Conservation (phyloP, 1,284 basidiomycete genomes). For the Apiotrichum gracile region DNA sequence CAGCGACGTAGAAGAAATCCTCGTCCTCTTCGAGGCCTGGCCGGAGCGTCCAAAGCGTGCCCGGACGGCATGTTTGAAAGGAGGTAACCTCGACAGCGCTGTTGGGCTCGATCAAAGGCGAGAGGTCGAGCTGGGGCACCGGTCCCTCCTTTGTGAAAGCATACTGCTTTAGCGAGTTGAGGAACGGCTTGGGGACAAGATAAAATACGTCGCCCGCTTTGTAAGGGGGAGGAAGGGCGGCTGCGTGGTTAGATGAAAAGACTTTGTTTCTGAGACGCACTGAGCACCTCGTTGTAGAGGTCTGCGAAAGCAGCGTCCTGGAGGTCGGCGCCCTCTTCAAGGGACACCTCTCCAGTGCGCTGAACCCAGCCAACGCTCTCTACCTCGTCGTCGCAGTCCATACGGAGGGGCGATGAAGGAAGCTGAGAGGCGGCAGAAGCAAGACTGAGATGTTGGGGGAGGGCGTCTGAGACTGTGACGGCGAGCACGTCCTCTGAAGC, state of each 20-base stretch:
- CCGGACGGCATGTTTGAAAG: neutral
- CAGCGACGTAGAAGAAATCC: constrained; percentile 72
- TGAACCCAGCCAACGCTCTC: constrained; percentile 28
- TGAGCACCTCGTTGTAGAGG: constrained; percentile 9
- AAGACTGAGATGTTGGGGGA: neutral
- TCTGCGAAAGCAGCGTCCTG: neutral
- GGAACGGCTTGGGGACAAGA: constrained; percentile 32
- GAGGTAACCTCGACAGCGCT: constrained; percentile 23
- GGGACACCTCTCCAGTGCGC: constrained; percentile 33
- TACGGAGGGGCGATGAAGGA: constrained; percentile 21
- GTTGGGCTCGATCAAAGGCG: constrained; percentile 18
- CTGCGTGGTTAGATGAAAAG: constrained; percentile 11
- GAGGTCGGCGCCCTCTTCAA: constrained; percentile 12
- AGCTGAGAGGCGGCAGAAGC: constrained; percentile 3
- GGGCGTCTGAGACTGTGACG: neutral
- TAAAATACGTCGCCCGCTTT: constrained; percentile 29
- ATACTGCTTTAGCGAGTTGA: constrained; percentile 27
- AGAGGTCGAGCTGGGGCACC: constrained; percentile 19
- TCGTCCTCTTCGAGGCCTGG: constrained; percentile 57
- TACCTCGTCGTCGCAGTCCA: constrained; percentile 17
- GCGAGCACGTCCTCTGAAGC: constrained; percentile 37
- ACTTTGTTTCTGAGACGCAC: neutral
- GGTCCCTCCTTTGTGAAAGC: constrained; percentile 15
- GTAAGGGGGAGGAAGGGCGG: constrained; percentile 31
- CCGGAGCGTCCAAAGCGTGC: constrained; percentile 35